Percentiles rank a stretch among this genome's conserved stretches.
Conservation (phyloP, 192 early-diverging fungal species). For the Coemansia sp. region DNA sequence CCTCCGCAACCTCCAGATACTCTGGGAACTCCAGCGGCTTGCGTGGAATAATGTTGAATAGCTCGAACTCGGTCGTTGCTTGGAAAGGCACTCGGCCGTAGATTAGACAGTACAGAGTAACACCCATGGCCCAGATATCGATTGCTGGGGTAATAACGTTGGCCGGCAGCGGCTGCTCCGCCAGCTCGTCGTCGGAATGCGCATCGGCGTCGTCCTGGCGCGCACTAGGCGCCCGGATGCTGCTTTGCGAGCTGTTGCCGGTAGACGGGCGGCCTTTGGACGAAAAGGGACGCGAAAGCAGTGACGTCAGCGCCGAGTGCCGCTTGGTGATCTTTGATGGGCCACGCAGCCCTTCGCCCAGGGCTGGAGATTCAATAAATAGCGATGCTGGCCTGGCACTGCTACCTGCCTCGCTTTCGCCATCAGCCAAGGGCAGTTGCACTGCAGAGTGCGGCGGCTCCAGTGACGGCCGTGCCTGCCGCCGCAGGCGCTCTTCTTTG, state of each 20-base stretch:
- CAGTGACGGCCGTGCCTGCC: background rate
- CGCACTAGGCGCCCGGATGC: slow-evolving; percentile 2
- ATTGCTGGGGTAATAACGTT: slow-evolving; percentile 78
- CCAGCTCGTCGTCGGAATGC: slow-evolving; percentile 14
- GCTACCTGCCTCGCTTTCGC: slow-evolving; percentile 1
- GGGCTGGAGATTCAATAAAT: slow-evolving; percentile 18
- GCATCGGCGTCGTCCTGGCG: slow-evolving; percentile 11
- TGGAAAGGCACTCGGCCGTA: slow-evolving; percentile 92
- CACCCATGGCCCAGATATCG: slow-evolving; percentile 97
- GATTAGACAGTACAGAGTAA: slow-evolving; percentile 91
- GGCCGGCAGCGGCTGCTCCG: slow-evolving; percentile 36
- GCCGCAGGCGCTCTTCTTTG: slow-evolving; percentile 16
- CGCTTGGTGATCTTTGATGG: slow-evolving; percentile 30
- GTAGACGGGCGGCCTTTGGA: slow-evolving; percentile 24
- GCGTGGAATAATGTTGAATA: slow-evolving; percentile 87
- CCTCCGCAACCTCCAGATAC: slow-evolving; percentile 22
- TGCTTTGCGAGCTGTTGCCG: slow-evolving; percentile 15
- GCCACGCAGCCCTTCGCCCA: background rate
- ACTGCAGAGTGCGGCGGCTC: background rate
- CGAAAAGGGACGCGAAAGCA: slow-evolving; percentile 47
- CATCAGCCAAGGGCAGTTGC: background rate
- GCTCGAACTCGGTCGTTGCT: slow-evolving; percentile 92
- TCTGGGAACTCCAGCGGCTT: slow-evolving; percentile 60
- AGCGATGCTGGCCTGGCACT: slow-evolving; percentile 30
- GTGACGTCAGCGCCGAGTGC: slow-evolving; percentile 44